A percentile compares a stretch with the other conserved stretches of the same genome.
phyloP scores from a whole-genome alignment of 75 land plant species.

The Adiantum capillusveneris region DNA sequence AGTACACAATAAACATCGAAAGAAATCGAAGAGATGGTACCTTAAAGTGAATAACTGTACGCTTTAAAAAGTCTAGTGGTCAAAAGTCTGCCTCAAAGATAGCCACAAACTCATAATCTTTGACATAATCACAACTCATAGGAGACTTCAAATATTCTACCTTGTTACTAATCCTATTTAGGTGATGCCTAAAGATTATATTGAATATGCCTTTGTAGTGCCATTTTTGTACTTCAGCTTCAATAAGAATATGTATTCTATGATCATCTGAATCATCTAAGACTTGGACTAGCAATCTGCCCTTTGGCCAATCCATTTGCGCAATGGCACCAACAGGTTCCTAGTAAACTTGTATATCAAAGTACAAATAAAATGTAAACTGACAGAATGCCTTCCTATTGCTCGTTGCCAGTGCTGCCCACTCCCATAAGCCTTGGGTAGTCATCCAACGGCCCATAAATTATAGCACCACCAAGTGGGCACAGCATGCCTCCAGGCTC shows the following conservation, averaged over 20 bases:
- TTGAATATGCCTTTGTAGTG: constrained; percentile 47
- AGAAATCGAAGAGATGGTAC: too few species aligned
- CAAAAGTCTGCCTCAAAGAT: too few species aligned
- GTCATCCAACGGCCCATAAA: too few species aligned
- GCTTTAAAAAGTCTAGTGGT: constrained; percentile 61
- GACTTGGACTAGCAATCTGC: constrained; percentile 52
- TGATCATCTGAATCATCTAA: constrained; percentile 60
- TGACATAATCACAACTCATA: too few species aligned
- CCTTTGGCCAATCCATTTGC: constrained; percentile 50
- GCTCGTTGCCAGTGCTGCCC: too few species aligned
- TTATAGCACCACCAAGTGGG: too few species aligned
- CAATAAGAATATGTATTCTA: constrained; percentile 38
- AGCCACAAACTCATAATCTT: too few species aligned
- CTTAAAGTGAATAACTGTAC: constrained; percentile 50
- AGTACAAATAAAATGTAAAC: too few species aligned
- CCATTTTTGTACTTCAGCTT: constrained; percentile 47
- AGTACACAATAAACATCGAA: too few species aligned
- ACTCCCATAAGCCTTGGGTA: too few species aligned
- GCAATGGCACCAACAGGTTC: constrained; percentile 58
- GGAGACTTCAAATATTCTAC: constrained; percentile 65
- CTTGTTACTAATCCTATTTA: constrained; percentile 55
- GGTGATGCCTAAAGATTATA: constrained; percentile 52
- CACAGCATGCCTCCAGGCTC: too few species aligned
- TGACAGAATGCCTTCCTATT: too few species aligned
- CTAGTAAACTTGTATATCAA: constrained; percentile 56